Base-by-base conservation (phyloP, 345 rosid species). In the Clarkia xantiana region DNA sequence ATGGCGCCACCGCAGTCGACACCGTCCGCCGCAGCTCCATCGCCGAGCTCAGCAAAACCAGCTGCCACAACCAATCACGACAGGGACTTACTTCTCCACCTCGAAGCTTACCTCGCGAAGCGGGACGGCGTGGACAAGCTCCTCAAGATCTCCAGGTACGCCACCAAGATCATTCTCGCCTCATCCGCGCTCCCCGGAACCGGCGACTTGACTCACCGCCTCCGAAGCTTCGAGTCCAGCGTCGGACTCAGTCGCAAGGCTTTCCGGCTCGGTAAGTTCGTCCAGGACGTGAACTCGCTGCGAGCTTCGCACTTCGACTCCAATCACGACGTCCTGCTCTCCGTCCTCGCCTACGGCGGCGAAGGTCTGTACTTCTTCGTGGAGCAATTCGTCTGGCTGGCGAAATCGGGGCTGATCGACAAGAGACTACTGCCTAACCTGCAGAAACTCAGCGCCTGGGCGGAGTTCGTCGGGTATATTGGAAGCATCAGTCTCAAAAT, bases 191-290 rank as follows among this genome's bases (percentile, higher is more conserved):
- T 76, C 55, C 74, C 80, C 14, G 83, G 79, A 57, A 14, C 76
- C 45, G 64, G 51, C 10, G 51, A 72, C 45, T 38, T 82, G 39
- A 58, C 42, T 9, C 40, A 17, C 34, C 71, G 82, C 0, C 79
- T 90, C 60, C 79, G 74, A 70, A 67, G 67, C 71, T 90, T 90
- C 75, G 97, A 90, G 55, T 82, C 97, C 9, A 85, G 86, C 48
- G 94, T 86, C 38, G 97, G 95, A n/a, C 69, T 90, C 34, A 90
- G 94, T 47, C 97, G 95, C 34, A 90, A 90, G 68, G 97, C 97
- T 25, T 90, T 90, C 60, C 88, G 94, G 40, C 78, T 90, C 11
- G 95, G 95, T 0, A 90, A 90, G 72, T 90, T 86, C 63, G 71
- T 90, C 9, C 95, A 90, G 55, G 95, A 82, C 66, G 60, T 82